A percentile compares a stretch with the other conserved stretches of the same genome.
Conservation (phyloP, 345 rosid species). For the Brassica rapa region DNA sequence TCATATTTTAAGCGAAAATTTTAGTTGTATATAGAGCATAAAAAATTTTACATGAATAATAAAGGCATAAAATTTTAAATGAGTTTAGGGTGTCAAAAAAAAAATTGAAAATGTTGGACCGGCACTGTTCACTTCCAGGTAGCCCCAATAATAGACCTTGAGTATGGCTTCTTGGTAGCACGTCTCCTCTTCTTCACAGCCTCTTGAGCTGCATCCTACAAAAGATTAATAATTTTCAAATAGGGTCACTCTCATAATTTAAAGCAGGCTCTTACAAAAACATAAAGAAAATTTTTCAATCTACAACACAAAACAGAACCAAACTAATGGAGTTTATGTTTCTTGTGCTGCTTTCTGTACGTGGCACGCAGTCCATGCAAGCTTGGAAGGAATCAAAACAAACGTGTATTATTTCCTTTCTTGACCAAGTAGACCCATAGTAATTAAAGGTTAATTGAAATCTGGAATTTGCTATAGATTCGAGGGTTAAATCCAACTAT, state of each 20-base stretch:
- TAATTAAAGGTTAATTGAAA: no score
- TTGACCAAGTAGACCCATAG: no score
- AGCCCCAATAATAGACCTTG: slow-evolving; percentile 80
- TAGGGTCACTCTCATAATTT: neutral
- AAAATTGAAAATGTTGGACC: no score
- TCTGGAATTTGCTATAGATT: no score
- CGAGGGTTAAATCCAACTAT: no score
- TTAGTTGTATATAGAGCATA: no score
- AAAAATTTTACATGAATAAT: no score
- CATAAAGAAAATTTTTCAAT: neutral
- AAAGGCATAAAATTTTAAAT: no score
- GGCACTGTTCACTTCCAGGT: slow-evolving; percentile 23
- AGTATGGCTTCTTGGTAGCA: slow-evolving; percentile 71
- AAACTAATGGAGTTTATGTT: neutral
- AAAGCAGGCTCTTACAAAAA: neutral
- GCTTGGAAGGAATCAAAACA: slow-evolving; percentile 60
- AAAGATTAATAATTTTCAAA: neutral
- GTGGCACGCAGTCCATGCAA: slow-evolving; percentile 68
- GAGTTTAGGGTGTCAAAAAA: no score
- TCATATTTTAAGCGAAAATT: no score
- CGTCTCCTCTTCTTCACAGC: slow-evolving; percentile 71
- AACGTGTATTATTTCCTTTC: no score
- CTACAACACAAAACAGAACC: neutral
- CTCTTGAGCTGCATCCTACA: slow-evolving; percentile 70
- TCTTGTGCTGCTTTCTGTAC: slow-evolving; percentile 83